These are phyloP conservation scores for Neurospora sp. DNA, from an alignment of 495 filamentous ascomycete genomes.

Conservation along the genomic window DNA sequence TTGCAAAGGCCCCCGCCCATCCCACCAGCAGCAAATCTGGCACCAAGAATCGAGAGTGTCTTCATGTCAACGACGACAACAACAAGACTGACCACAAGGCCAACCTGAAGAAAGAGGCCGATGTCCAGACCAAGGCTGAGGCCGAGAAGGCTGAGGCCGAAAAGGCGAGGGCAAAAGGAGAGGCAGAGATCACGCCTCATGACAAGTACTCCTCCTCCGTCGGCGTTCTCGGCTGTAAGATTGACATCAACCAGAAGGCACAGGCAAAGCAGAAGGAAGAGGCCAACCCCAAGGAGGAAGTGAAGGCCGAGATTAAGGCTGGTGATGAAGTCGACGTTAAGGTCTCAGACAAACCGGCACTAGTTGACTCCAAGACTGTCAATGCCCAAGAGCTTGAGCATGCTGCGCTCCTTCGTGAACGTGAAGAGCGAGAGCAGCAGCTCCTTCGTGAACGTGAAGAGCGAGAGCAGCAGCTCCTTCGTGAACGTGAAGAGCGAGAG, in stretches of 20 bases:
- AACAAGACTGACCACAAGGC: conserved; percentile 55
- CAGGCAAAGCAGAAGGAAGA: not conserved
- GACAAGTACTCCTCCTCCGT: conserved; percentile 32
- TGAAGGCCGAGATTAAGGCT: not conserved
- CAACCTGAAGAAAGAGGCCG: conserved; percentile 22
- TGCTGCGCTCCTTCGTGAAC: not conserved
- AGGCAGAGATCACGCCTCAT: conserved; percentile 23
- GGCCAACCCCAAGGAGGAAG: no score
- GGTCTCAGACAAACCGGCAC: not conserved
- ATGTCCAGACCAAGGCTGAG: not conserved
- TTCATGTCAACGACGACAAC: conserved; percentile 40
- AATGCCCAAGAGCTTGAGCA: not conserved
- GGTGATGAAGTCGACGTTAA: not conserved
- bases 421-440: not conserved
- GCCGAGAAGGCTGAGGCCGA: no score
- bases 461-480: no score
- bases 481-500: not conserved
- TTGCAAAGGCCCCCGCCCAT: conserved; percentile 47
- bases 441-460: not conserved
- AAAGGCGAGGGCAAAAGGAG: no score
- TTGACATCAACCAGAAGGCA: conserved; percentile 25
- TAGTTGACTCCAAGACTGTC: not conserved
- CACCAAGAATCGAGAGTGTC: conserved; percentile 84
- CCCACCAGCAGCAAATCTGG: conserved; percentile 79
- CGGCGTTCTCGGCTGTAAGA: conserved; percentile 36